These are phyloP conservation scores for Psidium guajava DNA, from an alignment of 345 rosid genomes.

Conservation along the genomic window DNA sequence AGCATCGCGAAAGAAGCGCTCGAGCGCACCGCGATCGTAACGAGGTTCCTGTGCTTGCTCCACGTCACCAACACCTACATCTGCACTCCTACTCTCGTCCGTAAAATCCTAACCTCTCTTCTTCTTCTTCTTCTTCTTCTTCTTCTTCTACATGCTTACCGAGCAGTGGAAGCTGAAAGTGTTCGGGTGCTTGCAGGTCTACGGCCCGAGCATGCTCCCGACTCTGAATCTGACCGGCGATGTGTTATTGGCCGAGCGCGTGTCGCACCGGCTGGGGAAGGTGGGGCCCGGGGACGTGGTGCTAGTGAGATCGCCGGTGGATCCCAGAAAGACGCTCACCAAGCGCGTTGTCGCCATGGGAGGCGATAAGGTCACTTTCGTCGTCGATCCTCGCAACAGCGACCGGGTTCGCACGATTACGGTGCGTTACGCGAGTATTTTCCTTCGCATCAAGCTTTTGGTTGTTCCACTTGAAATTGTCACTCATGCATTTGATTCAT, in stretches of 20 bases:
- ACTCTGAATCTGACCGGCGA: conserved; percentile 65
- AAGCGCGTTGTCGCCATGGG: conserved; percentile 64
- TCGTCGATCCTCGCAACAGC: conserved; percentile 22
- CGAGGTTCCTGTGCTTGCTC: conserved; percentile 31
- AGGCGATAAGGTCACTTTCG: conserved; percentile 55
- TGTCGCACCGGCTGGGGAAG: conserved; percentile 55
- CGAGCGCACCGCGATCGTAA: conserved; percentile 10
- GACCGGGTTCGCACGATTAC: conserved; percentile 15
- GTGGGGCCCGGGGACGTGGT: conserved; percentile 63
- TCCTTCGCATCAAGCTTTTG: not conserved
- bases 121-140: not conserved
- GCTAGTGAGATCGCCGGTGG: conserved; percentile 54
- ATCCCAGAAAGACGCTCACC: conserved; percentile 46
- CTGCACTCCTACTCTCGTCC: conserved; percentile 45
- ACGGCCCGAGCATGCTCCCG: conserved; percentile 80
- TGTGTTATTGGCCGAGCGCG: conserved; percentile 46
- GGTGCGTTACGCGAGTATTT: conserved; percentile 14
- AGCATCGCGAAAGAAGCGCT: conserved; percentile 28
- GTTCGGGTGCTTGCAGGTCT: conserved; percentile 33
- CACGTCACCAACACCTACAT: conserved; percentile 55
- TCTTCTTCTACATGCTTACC: not conserved
- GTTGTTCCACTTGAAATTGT: not conserved
- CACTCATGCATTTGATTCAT: not conserved
- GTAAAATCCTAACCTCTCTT: not conserved
- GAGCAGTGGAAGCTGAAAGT: not conserved